These are phyloP conservation scores for Meredithiella fracta DNA, from an alignment of 2,329 filamentous ascomycete species.

Conservation along the genomic window DNA sequence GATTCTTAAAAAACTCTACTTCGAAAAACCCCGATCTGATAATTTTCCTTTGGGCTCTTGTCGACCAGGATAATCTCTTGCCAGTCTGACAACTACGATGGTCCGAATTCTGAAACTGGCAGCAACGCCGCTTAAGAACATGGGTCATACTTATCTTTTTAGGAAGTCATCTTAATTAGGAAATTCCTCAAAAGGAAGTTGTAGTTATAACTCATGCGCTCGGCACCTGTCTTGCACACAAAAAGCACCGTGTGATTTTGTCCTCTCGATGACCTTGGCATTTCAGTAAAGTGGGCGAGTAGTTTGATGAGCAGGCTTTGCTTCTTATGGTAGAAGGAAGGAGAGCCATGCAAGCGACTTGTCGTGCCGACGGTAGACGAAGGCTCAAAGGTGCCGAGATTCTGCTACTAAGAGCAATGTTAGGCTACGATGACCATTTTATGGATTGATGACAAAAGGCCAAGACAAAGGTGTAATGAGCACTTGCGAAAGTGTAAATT, in stretches of 20 bases:
- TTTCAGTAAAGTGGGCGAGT: too few relatives aligned
- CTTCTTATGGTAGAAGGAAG: too few relatives aligned
- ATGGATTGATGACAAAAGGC: too few relatives aligned
- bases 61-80: background rate
- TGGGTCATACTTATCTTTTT: background rate
- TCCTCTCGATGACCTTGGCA: too few relatives aligned
- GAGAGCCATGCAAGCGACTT: too few relatives aligned
- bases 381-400: background rate
- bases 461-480: too few relatives aligned
- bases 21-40: slow-evolving; percentile 1
- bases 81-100: background rate
- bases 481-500: too few relatives aligned
- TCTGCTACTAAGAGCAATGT: background rate
- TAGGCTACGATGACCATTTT: background rate
- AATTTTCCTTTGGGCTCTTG: background rate
- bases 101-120: background rate
- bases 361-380: background rate
- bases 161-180: background rate
- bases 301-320: too few relatives aligned
- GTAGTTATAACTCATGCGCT: background rate
- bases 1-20: background rate
- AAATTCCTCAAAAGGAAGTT: background rate
- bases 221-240: background rate
- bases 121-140: background rate
- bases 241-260: background rate